Base-by-base conservation (phyloP, 805 yeast species). In the Suhomyces emberorum region DNA sequence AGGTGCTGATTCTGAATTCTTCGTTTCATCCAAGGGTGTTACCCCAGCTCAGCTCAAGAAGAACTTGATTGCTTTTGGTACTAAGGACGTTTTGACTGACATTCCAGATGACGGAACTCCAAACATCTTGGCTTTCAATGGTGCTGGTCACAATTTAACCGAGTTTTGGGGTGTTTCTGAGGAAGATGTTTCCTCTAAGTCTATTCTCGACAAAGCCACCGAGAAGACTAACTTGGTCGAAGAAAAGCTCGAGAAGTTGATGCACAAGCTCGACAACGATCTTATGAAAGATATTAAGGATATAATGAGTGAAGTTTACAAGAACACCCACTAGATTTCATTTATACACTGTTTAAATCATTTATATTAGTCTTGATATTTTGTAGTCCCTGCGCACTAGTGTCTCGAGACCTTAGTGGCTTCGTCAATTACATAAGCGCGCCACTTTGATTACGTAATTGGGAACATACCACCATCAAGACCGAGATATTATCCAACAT, bases 81-180 rank as follows among this genome's bases (percentile, higher is more conserved):
- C 82, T 23, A 58, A 63, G 41, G 74, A 63, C 38, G 61, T 61
- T 33, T 55, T 79, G 47, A 44, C 61, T 14, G 77, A 69, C 49
- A 57, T 78, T 41, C 59, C 59, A 12, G 69, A 67, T 38, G 61
- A 55, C 23, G 74, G 61, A 22, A 70, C 81, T 28, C 81, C 81
- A 36, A 79, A 79, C 58, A 56, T 76, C 29, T 69, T 79, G 52
- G 78, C 76, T 25, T 79, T 50, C 70, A 78, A 78, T 55, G 84
- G 82, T 45, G 83, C 73, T 42, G 82, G 81, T 39, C 65, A 61
- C 51, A 69, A 71, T 59, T 56, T 77, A 50, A 58, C 74, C 34
- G 66, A 63, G 36, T 74, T 77, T 66, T 76, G 79, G 79, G 62
- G 49, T 38, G 48, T 43, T 12, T 10, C 43, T 8, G 26, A 5